Percentiles rank a stretch among this genome's conserved stretches.
Evolutionary conservation across 371 early-diverging fungal species (phyloP).

Genomic region (Syncephalastrum racemosum): DNA sequence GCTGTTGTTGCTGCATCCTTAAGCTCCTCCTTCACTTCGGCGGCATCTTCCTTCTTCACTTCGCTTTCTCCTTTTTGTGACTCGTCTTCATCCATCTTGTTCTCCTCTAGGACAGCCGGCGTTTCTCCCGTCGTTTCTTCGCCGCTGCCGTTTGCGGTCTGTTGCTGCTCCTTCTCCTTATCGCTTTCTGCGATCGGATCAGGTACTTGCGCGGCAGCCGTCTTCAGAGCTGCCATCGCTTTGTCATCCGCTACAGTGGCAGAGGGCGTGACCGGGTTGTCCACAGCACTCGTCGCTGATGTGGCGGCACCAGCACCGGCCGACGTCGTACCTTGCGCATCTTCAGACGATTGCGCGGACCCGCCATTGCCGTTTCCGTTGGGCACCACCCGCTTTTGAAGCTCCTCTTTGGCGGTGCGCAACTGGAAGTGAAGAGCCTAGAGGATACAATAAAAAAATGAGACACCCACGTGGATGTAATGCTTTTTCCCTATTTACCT

Average conservation of each 20-base stretch:
- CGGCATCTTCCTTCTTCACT: neutral
- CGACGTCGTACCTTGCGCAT: neutral
- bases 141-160: conserved; percentile 3
- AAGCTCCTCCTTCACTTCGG: conserved; percentile 1
- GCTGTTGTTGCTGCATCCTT: conserved; percentile 1
- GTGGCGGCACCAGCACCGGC: conserved; percentile 9
- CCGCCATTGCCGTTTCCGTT: conserved; percentile 4
- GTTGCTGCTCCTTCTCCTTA: conserved; percentile 21
- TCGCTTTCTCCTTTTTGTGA: neutral
- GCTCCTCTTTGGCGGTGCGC: conserved; percentile 91
- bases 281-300: conserved; percentile 6
- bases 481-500: conserved; percentile 51
- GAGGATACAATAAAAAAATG: neutral
- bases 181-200: neutral
- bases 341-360: conserved; percentile 5
- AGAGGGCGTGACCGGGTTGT: conserved; percentile 12
- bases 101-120: conserved; percentile 5
- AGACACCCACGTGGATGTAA: conserved; percentile 7
- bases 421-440: conserved; percentile 92
- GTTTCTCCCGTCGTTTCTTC: conserved; percentile 8
- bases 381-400: conserved; percentile 55
- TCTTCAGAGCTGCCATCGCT: conserved; percentile 9
- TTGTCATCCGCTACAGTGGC: conserved; percentile 15
- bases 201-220: conserved; percentile 8
- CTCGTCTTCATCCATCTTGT: conserved; percentile 11